These are phyloP conservation scores for Apiospora phragmitis DNA, from an alignment of 2,329 filamentous ascomycete genomes.

Conservation along the genomic window DNA sequence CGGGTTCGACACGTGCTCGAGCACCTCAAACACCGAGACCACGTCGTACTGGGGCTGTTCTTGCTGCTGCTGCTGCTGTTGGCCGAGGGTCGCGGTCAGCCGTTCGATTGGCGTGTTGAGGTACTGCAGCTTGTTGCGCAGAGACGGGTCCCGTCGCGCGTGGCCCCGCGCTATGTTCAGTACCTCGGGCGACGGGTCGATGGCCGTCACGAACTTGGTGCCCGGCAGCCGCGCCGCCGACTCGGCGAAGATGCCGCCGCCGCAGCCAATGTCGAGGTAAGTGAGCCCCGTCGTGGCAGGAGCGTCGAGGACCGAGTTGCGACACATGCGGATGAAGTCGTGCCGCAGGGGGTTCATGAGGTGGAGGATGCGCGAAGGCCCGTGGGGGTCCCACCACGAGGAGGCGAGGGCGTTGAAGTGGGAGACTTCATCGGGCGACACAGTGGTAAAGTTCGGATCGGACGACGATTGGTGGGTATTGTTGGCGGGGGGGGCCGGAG, in stretches of 20 bases:
- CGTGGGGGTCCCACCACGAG: conserved; percentile 96
- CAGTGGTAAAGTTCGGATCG: conserved; percentile 59
- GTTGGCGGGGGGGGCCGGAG: not conserved
- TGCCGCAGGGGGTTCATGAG: conserved; percentile 98
- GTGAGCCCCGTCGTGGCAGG: conserved; percentile 47
- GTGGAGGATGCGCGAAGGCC: conserved; percentile 87
- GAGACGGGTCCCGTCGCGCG: conserved; percentile 69
- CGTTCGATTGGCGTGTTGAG: conserved; percentile 76
- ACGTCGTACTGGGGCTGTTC: conserved; percentile 62
- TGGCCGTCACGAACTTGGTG: conserved; percentile 67
- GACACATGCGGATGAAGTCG: conserved; percentile 81
- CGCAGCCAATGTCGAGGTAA: conserved; percentile 92
- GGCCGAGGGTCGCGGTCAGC: conserved; percentile 45
- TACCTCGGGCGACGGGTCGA: conserved; percentile 76
- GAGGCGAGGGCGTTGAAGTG: conserved; percentile 94
- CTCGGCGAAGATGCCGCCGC: conserved; percentile 95
- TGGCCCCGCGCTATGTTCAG: conserved; percentile 75
- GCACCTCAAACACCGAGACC: conserved; percentile 87
- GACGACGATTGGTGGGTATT: conserved; percentile 22
- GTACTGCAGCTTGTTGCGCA: conserved; percentile 69
- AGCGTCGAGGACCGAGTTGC: conserved; percentile 52
- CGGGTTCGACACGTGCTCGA: conserved; percentile 85
- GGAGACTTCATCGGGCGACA: conserved; percentile 85
- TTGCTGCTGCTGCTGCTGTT: conserved; percentile 29
- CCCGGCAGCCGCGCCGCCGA: conserved; percentile 69